Conservation (phyloP, 176 grass and related monocot genomes). For the Oryza longistaminata region DNA sequence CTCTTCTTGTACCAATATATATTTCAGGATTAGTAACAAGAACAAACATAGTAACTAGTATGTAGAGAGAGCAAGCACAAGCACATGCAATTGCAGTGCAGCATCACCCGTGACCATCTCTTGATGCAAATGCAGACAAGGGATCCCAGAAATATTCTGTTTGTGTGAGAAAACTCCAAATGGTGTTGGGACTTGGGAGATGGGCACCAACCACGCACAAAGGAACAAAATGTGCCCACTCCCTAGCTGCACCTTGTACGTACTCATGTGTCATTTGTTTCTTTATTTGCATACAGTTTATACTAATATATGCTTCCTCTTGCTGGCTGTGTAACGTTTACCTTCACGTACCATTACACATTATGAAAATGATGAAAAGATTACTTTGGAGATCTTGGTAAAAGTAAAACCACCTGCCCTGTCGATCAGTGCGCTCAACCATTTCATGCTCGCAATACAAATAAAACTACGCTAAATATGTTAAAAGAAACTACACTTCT, state of each 20-base stretch:
- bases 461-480: neutral
- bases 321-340: neutral
- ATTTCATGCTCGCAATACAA: neutral
- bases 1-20: neutral
- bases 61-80: neutral
- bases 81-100: neutral
- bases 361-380: neutral
- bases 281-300: neutral
- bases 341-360: neutral
- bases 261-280: neutral
- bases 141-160: conserved; percentile 18
- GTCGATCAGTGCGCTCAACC: neutral
- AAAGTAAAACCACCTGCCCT: neutral
- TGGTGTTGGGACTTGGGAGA: conserved; percentile 13
- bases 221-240: conserved; percentile 22
- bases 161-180: conserved; percentile 27
- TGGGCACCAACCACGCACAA: neutral
- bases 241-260: neutral
- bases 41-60: neutral
- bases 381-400: conserved; percentile 2
- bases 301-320: neutral
- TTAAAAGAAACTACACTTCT: no score
- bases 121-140: neutral
- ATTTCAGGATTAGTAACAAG: neutral
- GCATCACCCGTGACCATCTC: conserved; percentile 23